Evolutionary conservation across 306 rosid species (phyloP), one percentile per base, ranked within the genome.

Genomic region (Inga oerstediana): DNA sequence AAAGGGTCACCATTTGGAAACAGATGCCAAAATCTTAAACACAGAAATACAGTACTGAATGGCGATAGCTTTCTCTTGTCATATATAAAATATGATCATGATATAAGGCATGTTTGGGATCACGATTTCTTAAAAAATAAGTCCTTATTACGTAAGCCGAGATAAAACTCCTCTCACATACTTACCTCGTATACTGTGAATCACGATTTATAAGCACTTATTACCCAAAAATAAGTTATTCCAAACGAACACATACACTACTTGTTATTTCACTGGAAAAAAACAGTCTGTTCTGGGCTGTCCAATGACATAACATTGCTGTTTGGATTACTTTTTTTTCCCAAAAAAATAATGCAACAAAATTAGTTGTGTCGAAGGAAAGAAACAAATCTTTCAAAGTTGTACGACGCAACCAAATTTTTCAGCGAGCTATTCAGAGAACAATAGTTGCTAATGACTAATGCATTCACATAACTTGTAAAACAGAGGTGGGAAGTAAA

Each of bases 1-100:
- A 59, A 9, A 86, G 61, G 79, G 79, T 82, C 45, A 34, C 14
- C 74, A 62, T 35, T 54, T 58, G 32, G 82, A 66, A 61, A 72
- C 17, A 49, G 12, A 30, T 44, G 45, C 17, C 44, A 35, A 82
- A 66, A 43, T 10, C 46, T 65, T 30, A 2, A 71, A 22, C 15
- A 41, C 19, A 43, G 35, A 48, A 62, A 45, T 35, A 0, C 52
- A 30, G 24, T 62, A 68, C 17, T 10, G 37, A 72, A 58, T 30
- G 11, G 59, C 14, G 14, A 58, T 45, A 13, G 39, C 39, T 8
- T 59, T 24, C 64, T 24, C 54, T 69, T 6, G 30, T n/a, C 43
- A 48, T 49, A 49, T 27, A 71, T 49, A 27, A 44, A 56, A 30
- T n/a, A 30, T 71, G 59, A 56, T 9, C 4, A 30, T 72, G 75